phyloP scores from a whole-genome alignment of 345 rosid species.

The Moricandia arvensis region DNA sequence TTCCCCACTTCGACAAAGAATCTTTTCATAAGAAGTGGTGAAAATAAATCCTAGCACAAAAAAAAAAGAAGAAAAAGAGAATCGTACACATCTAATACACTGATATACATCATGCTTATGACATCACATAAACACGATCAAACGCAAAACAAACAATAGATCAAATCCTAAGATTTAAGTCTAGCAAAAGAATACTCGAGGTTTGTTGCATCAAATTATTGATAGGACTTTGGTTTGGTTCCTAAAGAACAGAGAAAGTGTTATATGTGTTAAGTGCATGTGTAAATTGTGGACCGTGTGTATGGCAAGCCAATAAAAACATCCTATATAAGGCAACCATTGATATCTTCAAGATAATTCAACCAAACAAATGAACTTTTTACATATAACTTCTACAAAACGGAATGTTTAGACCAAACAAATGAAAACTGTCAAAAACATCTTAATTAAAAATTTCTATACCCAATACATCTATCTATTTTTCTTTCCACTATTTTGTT shows the following conservation, averaged over 20 bases:
- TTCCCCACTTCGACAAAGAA: conserved; percentile 29
- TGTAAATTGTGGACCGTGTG: conserved; percentile 20
- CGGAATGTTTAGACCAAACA: background rate
- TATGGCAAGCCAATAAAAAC: conserved; percentile 15
- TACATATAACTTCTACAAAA: background rate
- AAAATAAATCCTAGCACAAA: conserved; percentile 16
- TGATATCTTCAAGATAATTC: conserved; percentile 3
- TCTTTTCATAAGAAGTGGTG: conserved; percentile 26
- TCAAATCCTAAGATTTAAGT: conserved; percentile 20
- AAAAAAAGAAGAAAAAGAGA: background rate
- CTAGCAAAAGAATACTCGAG: background rate
- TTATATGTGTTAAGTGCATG: conserved; percentile 19
- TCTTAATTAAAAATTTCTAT: background rate
- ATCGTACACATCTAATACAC: conserved; percentile 18
- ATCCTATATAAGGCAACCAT: conserved; percentile 18
- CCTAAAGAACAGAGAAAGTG: conserved; percentile 23
- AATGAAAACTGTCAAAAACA: background rate
- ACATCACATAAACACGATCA: background rate
- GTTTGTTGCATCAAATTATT: background rate
- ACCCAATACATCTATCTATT: background rate
- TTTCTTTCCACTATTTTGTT: background rate
- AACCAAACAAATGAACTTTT: background rate
- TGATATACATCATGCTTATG: background rate
- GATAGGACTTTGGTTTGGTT: conserved; percentile 16
- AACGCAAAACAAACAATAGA: background rate